phyloP scores from a whole-genome alignment of 306 rosid species.

The Sesbania bispinosa region DNA sequence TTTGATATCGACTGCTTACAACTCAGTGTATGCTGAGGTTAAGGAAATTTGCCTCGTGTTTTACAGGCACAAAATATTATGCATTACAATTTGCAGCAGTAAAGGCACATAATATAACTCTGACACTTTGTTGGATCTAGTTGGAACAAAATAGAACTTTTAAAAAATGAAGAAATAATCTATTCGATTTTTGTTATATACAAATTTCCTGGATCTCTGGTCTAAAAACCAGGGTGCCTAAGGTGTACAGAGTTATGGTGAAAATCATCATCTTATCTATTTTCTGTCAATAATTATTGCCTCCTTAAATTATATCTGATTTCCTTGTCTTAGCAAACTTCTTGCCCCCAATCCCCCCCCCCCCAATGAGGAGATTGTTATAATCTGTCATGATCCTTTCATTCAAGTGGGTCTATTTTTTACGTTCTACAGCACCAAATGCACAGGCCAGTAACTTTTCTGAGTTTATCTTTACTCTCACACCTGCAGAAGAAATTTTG shows the following conservation, averaged over 20 bases:
- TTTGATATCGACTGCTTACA: conserved; percentile 6
- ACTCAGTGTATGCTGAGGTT: background rate
- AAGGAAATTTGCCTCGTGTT: background rate
- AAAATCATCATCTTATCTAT: background rate
- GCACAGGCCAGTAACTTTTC: too few species aligned
- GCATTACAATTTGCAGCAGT: background rate
- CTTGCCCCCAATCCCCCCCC: background rate
- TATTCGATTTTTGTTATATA: too few species aligned
- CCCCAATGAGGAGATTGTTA: background rate
- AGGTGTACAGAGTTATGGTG: background rate
- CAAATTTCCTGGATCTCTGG: background rate
- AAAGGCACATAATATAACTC: background rate
- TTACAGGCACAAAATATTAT: background rate
- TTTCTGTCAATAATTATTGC: too few species aligned
- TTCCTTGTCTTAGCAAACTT: too few species aligned
- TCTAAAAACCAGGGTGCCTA: background rate
- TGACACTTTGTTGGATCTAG: background rate
- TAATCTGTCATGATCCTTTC: conserved; percentile 2
- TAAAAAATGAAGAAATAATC: background rate
- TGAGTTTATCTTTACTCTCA: too few species aligned
- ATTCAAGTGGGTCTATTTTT: background rate
- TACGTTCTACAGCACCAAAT: too few species aligned
- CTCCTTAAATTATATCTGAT: too few species aligned
- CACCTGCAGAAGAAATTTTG: background rate
- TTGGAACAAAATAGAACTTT: background rate